Base-by-base conservation (phyloP, 2,329 filamentous ascomycete species). In the Colletotrichum sidae region DNA sequence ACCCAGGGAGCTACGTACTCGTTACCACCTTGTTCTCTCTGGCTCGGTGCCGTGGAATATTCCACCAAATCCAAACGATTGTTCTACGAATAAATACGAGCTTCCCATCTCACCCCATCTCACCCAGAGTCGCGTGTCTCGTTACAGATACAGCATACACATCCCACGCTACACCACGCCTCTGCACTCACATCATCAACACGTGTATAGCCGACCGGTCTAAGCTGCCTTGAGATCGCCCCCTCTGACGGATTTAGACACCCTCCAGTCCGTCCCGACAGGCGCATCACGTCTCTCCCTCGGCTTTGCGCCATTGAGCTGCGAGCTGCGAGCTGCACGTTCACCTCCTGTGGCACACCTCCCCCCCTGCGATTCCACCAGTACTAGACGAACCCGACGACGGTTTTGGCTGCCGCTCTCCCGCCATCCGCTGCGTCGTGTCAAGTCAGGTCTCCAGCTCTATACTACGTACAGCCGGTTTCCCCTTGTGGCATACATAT, bases 381-480 rank as follows among this genome's bases (percentile, higher is more conserved):
- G 37, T 53, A 33, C 46, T 58, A 49, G 37, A 50, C 25, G 52
- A 46, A 38, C 46, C 63, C 53, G 52, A 56, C 58, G 52, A 41
- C 53, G 58, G 58, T 57, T 57, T 52, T 51, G 59, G 39, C 52
- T 65, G 58, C 52, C 63, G 63, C 63, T 65, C 63, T 62, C 58
- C 63, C 63, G 63, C 50, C 59, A 62, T 45, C 58, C 58, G 58
- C 58, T 65, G n/a, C 58, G 25, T 25, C 25, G 25, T 55, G 52
- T 56, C 58, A 62, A 57, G 15, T 38, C 37, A 46, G n/a, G 50
- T 52, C 41, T 51, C 46, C 51, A 65, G 56, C 49, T 54, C 56
- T 47, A 46, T 33, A 17, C 17, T 3, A 17, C 17, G 17, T 17
- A 42, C 52, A 52, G 17, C 62, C 51, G 49, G 51, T 60, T 25